A percentile compares a stretch with the other conserved stretches of the same genome.
Conservation (phyloP, 257 asterid genomes). For the Cinchona pubescens region DNA sequence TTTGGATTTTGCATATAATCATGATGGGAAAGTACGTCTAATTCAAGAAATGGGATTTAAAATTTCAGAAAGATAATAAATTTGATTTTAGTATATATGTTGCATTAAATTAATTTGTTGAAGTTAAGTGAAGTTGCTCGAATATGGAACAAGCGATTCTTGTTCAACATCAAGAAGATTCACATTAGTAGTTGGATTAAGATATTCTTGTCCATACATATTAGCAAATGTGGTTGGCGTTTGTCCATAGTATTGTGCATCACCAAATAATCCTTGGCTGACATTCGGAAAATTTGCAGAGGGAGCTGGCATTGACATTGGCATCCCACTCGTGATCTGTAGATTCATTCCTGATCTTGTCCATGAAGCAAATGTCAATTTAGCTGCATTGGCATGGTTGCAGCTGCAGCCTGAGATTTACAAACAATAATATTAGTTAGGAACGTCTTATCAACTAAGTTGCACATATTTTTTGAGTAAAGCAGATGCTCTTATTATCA, state of each 20-base stretch:
- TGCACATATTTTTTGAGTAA: too few relatives aligned
- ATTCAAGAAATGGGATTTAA: background rate
- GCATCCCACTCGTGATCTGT: background rate
- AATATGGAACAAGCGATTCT: conserved; percentile 2
- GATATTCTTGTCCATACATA: conserved; percentile 9
- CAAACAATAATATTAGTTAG: too few relatives aligned
- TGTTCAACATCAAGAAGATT: conserved; percentile 6
- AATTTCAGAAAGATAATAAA: too few relatives aligned
- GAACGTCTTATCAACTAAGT: too few relatives aligned
- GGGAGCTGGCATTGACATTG: background rate
- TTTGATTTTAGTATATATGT: background rate
- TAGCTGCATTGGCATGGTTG: too few relatives aligned
- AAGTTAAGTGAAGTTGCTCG: conserved; percentile 13
- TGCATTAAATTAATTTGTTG: too few relatives aligned
- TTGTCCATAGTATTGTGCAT: background rate
- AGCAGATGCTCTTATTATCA: too few relatives aligned
- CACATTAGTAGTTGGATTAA: conserved; percentile 4
- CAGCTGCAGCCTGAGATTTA: too few relatives aligned
- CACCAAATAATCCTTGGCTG: background rate
- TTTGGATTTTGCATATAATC: background rate
- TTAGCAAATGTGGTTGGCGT: background rate
- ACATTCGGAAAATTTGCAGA: background rate
- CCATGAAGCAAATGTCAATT: too few relatives aligned
- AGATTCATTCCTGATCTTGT: background rate
- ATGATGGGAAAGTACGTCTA: background rate